Conservation (phyloP, 257 asterid genomes). For the Gentiana macrophylla region DNA sequence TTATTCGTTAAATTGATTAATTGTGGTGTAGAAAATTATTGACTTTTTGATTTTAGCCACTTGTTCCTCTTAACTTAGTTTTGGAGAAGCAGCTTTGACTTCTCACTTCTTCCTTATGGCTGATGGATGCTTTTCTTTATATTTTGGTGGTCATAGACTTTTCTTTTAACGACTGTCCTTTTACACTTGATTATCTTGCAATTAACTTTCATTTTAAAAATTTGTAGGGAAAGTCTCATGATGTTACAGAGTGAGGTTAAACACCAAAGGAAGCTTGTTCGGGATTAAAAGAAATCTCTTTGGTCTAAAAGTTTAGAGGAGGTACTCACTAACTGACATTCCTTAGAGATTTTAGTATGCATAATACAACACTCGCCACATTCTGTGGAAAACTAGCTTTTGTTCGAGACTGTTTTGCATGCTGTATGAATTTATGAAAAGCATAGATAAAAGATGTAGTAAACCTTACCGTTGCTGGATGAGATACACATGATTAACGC, state of each 20-base stretch:
- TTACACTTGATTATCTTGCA: too few relatives aligned
- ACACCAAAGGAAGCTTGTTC: conserved; percentile 82
- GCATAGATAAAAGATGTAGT: not conserved
- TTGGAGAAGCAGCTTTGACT: not conserved
- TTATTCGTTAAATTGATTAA: too few relatives aligned
- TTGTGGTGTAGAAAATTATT: too few relatives aligned
- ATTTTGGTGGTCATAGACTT: not conserved
- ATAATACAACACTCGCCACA: not conserved
- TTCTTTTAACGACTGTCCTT: not conserved
- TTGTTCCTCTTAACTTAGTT: not conserved
- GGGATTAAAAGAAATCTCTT: conserved; percentile 89
- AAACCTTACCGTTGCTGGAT: too few relatives aligned
- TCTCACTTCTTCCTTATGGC: not conserved
- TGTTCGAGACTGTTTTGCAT: not conserved
- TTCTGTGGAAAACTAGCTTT: not conserved
- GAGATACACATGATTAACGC: not conserved
- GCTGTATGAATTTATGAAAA: not conserved
- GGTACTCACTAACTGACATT: conserved; percentile 32
- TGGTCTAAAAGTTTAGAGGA: conserved; percentile 95
- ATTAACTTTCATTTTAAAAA: conserved; percentile 5
- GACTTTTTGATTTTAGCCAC: not conserved
- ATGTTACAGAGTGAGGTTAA: conserved; percentile 81
- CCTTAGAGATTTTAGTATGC: not conserved
- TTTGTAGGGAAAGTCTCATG: conserved; percentile 68
- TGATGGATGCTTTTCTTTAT: not conserved